Base-by-base conservation (phyloP, 108 stramenopile genomes). In the Phaeodactylum tricornutum region DNA sequence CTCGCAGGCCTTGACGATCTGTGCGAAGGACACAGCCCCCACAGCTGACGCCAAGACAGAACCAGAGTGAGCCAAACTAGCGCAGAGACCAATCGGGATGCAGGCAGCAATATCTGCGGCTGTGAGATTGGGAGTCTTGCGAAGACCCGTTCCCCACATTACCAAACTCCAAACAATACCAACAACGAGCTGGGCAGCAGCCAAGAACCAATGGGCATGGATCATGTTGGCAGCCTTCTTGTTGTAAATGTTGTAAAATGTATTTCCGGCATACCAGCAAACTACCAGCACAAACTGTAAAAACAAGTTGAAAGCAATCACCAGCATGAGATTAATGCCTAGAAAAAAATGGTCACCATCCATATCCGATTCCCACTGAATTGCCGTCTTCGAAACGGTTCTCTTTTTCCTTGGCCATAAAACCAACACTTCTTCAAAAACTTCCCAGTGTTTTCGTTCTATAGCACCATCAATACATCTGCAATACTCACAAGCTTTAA, bases 1-100 rank as follows among this genome's bases (percentile, higher is more conserved):
- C 62, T 96, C 96, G 56, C 86, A 83, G 15, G 96, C 96, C 72
- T 96, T 96, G 53, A 96, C 93, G 48, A 96, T 94, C 59, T 96
- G 96, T 27, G 90, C 84, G 58, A 96, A 96, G 55, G 80, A 83
- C 23, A 96, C 96, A 47, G 92, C 90, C 2, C 93, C 96, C 37
- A 93, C 93, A 41, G 88, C 90, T 41, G 94, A 81, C 34, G 86
- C 80, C 50, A 87, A 68, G 22, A 87, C 86, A 27, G 81, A 76
- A 29, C 86, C 86, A 50, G 67, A 68, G 53, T 87, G 86, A 22
- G 74, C 69, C 49, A 82, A 52, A 46, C 69, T 75, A 7, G 81
- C 81, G 40, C 66, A 83, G 24, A 87, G 59, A 57, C 86, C 86
- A 53, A 87, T 87, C 3, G 86, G 86, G 38, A 87, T 53, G 53